Conservation (phyloP, 1,139 yeast genomes). For the Kazachstania sp. region DNA sequence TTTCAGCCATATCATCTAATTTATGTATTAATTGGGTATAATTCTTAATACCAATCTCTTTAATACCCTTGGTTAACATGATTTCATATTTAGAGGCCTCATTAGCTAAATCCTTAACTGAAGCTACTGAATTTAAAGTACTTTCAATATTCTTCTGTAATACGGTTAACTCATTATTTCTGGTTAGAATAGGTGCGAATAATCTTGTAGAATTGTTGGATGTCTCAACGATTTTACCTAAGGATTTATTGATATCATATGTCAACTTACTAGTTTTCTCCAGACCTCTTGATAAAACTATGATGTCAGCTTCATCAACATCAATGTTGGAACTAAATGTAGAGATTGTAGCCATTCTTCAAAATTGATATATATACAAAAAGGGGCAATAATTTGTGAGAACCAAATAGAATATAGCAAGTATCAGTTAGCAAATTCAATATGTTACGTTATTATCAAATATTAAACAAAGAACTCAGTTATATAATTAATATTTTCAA, state of each 20-base stretch:
- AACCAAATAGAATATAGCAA: too few relatives aligned
- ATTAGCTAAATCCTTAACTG: conserved; percentile 58
- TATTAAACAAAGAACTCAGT: too few relatives aligned
- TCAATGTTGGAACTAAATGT: conserved; percentile 33
- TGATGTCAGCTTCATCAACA: conserved; percentile 76
- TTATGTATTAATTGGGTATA: conserved; percentile 34
- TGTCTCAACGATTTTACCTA: conserved; percentile 47
- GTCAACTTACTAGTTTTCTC: conserved; percentile 52
- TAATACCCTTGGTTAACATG: conserved; percentile 30
- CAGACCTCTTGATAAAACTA: conserved; percentile 70
- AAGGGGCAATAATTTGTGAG: background rate
- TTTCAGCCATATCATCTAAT: conserved; percentile 35
- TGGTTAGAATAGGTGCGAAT: conserved; percentile 62
- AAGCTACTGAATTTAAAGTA: conserved; percentile 52
- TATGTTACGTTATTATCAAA: too few relatives aligned
- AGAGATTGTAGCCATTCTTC: background rate
- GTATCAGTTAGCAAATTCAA: too few relatives aligned
- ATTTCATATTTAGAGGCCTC: conserved; percentile 48
- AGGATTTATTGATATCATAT: conserved; percentile 45
- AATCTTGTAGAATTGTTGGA: conserved; percentile 56
- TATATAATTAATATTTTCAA: too few relatives aligned
- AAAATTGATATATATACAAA: background rate
- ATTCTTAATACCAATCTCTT: conserved; percentile 30
- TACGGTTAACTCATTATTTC: conserved; percentile 49
- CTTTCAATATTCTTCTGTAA: conserved; percentile 53